Conservation (phyloP, 495 filamentous ascomycete species). For the Tuber indicum region DNA sequence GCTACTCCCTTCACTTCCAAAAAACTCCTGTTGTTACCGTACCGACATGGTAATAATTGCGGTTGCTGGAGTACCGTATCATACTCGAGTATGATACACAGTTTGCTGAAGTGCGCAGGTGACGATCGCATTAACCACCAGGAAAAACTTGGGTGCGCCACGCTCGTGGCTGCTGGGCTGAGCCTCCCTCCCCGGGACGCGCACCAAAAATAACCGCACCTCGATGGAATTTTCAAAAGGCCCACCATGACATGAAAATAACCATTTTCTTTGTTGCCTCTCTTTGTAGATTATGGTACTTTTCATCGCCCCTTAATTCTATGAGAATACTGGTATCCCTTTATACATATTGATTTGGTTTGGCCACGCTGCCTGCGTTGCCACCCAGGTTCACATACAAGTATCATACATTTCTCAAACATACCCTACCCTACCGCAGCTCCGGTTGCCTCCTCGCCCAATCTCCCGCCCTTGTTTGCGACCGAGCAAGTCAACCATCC, state of each 20-base stretch:
- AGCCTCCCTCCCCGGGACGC: not conserved
- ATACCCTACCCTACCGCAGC: not conserved
- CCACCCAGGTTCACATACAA: not conserved
- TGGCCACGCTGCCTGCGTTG: not conserved
- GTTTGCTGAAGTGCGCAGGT: no score
- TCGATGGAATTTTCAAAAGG: not conserved
- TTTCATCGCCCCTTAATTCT: not conserved
- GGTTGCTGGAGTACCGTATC: no score
- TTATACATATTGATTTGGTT: not conserved
- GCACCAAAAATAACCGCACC: not conserved
- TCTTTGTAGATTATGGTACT: not conserved
- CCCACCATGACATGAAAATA: not conserved
- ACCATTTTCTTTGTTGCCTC: not conserved
- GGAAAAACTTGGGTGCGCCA: not conserved
- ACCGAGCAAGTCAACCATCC: not conserved
- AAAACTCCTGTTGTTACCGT: not conserved
- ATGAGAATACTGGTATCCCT: not conserved
- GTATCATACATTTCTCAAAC: not conserved
- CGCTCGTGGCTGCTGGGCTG: not conserved
- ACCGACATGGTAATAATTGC: no score
- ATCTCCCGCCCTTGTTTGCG: constrained; percentile 24
- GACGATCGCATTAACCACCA: not conserved
- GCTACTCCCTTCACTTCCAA: not conserved
- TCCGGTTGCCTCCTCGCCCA: constrained; percentile 1
- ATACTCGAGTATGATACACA: no score